These are phyloP conservation scores for Hura crepitans DNA, from an alignment of 441 rosid genomes.

Conservation along the genomic window DNA sequence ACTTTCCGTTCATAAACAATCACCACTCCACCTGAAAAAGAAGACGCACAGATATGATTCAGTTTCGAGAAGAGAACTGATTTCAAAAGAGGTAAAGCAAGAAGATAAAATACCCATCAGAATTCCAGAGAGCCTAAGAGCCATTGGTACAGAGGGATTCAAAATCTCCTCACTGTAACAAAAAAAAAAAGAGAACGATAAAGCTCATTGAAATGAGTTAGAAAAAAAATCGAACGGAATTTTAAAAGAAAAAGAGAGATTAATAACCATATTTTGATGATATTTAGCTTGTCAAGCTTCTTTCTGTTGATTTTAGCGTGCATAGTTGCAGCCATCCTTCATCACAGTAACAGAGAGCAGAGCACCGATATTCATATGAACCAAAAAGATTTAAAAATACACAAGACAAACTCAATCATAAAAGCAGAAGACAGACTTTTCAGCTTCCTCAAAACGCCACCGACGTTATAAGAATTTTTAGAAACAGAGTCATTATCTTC, in stretches of 20 bases:
- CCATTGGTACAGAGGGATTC: slow-evolving; percentile 88
- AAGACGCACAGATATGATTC: too few relatives aligned
- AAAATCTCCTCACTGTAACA: slow-evolving; percentile 73
- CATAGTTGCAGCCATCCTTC: too few relatives aligned
- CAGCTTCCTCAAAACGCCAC: too few relatives aligned
- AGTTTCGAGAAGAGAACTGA: slow-evolving; percentile 1
- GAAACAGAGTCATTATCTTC: too few relatives aligned
- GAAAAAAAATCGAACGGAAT: not conserved
- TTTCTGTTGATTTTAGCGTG: too few relatives aligned
- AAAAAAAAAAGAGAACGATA: not conserved
- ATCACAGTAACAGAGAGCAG: too few relatives aligned
- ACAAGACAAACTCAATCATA: too few relatives aligned
- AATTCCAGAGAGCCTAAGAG: slow-evolving; percentile 85
- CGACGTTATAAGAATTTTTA: too few relatives aligned
- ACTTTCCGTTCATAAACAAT: slow-evolving; percentile 88
- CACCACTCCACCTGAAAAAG: slow-evolving; percentile 70
- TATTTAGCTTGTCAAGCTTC: slow-evolving; percentile 63
- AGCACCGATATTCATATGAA: too few relatives aligned
- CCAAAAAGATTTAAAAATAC: too few relatives aligned
- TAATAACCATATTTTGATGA: slow-evolving; percentile 67
- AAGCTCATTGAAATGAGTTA: not conserved
- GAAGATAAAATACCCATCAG: slow-evolving; percentile 64
- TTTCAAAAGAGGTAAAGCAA: not conserved
- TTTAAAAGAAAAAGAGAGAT: not conserved
- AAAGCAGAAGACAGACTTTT: too few relatives aligned